A percentile compares a stretch with the other conserved stretches of the same genome.
These are phyloP conservation scores for Olyra latifolia DNA, from an alignment of 176 grass and related monocot species.

Conservation along the genomic window DNA sequence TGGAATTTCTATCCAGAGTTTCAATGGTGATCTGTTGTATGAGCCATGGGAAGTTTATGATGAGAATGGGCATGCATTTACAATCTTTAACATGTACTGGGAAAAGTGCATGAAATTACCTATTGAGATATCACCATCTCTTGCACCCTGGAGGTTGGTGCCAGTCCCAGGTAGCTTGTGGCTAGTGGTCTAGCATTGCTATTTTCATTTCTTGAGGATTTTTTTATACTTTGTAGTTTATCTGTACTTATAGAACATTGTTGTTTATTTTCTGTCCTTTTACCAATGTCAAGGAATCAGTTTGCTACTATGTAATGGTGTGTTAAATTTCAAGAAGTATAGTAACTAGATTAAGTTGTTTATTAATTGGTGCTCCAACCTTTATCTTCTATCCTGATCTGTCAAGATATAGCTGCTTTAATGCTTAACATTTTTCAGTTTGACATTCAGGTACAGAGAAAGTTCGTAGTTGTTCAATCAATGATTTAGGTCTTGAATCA, in stretches of 20 bases:
- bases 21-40: conserved; percentile 78
- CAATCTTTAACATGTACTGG: conserved; percentile 72
- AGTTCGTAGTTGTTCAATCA: conserved; percentile 59
- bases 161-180: conserved; percentile 59
- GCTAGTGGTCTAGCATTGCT: neutral
- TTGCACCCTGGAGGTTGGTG: conserved; percentile 64
- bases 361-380: neutral
- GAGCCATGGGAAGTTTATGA: conserved; percentile 91
- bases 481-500: conserved; percentile 81
- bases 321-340: neutral
- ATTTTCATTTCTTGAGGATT: conserved; percentile 12
- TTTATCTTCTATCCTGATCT: conserved; percentile 5
- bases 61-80: conserved; percentile 69
- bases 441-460: conserved; percentile 62
- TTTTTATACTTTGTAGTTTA: neutral
- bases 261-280: neutral
- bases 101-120: conserved; percentile 62
- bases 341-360: neutral
- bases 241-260: neutral
- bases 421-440: conserved; percentile 32
- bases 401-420: conserved; percentile 18
- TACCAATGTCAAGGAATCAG: neutral
- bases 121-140: conserved; percentile 45
- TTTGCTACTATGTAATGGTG: neutral
- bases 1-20: conserved; percentile 70